Percentiles rank a stretch among this genome's conserved stretches.
Evolutionary conservation across 441 rosid genomes (phyloP).

Genomic region (Gossypium laxum): DNA sequence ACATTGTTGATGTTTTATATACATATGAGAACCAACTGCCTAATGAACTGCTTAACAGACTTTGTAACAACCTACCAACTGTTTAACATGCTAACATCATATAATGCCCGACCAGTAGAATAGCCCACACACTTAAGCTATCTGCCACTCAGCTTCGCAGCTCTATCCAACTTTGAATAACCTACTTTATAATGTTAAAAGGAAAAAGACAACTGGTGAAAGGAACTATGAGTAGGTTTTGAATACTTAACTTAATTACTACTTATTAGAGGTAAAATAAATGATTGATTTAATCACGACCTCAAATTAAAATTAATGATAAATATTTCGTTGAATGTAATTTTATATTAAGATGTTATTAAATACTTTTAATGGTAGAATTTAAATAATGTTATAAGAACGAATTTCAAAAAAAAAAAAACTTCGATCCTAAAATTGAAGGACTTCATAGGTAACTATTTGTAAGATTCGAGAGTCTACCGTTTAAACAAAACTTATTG

Average conservation of each 20-base stretch:
- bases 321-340: too few species aligned
- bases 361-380: too few species aligned
- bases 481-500: background rate
- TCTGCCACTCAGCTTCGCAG: background rate
- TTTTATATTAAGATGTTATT: too few species aligned
- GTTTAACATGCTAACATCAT: background rate
- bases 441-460: background rate
- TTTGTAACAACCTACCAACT: too few species aligned
- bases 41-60: too few species aligned
- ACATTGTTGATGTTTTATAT: too few species aligned
- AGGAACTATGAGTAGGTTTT: background rate
- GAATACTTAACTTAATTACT: background rate
- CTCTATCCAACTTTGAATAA: background rate
- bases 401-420: too few species aligned
- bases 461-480: background rate
- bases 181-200: background rate
- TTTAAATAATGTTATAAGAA: too few species aligned
- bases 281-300: background rate
- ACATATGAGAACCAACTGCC: too few species aligned
- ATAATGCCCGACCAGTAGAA: background rate
- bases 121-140: background rate
- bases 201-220: background rate
- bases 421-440: background rate
- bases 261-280: background rate
- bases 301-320: background rate